Percentiles rank a stretch among this genome's conserved stretches.
These are phyloP conservation scores for Chenopodium quinoa DNA, from an alignment of 148 eudicot genomes.

Conservation along the genomic window DNA sequence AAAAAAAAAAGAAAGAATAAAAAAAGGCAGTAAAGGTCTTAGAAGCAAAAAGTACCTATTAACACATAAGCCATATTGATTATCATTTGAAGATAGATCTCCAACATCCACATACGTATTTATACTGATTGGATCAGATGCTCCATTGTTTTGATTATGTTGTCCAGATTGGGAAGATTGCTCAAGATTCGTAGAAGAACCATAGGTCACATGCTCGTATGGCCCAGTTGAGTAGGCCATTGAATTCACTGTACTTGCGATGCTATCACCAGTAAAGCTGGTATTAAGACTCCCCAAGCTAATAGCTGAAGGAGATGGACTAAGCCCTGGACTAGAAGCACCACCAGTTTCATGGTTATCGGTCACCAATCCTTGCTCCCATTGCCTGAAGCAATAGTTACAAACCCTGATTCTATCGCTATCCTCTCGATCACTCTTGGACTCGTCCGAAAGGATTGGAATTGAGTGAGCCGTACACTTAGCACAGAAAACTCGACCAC, in stretches of 20 bases:
- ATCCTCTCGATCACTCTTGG: conserved; percentile 42
- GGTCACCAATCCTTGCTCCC: conserved; percentile 52
- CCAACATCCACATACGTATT: conserved; percentile 35
- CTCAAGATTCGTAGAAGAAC: conserved; percentile 42
- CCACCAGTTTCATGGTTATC: conserved; percentile 43
- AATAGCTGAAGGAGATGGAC: conserved; percentile 53
- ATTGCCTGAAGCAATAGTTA: conserved; percentile 80
- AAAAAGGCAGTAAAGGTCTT: not conserved
- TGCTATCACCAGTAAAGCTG: conserved; percentile 55
- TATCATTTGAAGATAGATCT: conserved; percentile 36
- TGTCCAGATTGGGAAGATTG: conserved; percentile 35
- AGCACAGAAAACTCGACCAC: conserved; percentile 85
- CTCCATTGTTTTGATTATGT: conserved; percentile 30
- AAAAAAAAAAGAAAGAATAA: not conserved
- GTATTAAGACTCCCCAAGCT: conserved; percentile 73
- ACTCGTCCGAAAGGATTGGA: conserved; percentile 47
- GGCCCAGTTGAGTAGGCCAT: conserved; percentile 50
- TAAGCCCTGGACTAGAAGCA: conserved; percentile 42
- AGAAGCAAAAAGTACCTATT: conserved; percentile 42
- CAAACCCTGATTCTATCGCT: conserved; percentile 78
- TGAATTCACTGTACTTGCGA: conserved; percentile 48
- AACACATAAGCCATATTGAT: conserved; percentile 36
- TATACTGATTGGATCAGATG: conserved; percentile 33
- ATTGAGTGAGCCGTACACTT: conserved; percentile 75
- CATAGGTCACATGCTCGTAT: conserved; percentile 36